phyloP scores from a whole-genome alignment of 2,329 filamentous ascomycete species.

The Beauveria scarabaeidicola region DNA sequence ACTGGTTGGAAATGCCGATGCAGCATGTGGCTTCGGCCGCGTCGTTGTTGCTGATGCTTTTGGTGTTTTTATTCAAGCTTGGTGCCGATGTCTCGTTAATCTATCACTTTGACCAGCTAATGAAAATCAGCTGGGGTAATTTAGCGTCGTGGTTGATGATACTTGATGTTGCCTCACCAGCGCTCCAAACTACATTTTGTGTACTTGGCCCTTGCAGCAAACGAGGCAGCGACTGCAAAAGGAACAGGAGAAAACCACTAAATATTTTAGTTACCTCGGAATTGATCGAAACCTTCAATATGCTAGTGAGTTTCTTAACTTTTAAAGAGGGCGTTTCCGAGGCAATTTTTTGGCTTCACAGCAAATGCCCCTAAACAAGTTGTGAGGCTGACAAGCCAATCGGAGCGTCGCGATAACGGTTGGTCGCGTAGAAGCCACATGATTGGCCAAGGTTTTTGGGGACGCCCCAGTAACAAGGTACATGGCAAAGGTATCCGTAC shows the following conservation, averaged over 20 bases:
- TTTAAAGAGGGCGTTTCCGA: neutral
- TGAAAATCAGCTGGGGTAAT: neutral
- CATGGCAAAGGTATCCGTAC: neutral
- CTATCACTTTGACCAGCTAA: neutral
- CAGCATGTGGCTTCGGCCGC: neutral
- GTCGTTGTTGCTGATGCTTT: neutral
- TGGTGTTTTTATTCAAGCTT: too few species aligned
- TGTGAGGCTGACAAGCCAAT: conserved; percentile 1
- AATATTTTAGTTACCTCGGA: neutral
- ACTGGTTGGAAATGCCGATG: conserved; percentile 4
- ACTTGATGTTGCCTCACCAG: neutral
- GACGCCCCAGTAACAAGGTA: neutral
- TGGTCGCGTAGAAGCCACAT: neutral
- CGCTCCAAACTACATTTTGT: neutral
- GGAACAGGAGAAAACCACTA: neutral
- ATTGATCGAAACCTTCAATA: neutral
- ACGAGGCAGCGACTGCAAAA: neutral
- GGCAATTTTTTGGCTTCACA: neutral
- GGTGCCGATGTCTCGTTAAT: too few species aligned
- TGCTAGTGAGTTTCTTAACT: neutral
- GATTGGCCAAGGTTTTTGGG: neutral
- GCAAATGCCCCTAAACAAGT: neutral
- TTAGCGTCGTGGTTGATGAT: neutral
- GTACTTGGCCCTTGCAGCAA: neutral
- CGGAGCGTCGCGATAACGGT: conserved; percentile 9